Base-by-base conservation (phyloP, 2,329 filamentous ascomycete species). In the Phialophora macrospora region DNA sequence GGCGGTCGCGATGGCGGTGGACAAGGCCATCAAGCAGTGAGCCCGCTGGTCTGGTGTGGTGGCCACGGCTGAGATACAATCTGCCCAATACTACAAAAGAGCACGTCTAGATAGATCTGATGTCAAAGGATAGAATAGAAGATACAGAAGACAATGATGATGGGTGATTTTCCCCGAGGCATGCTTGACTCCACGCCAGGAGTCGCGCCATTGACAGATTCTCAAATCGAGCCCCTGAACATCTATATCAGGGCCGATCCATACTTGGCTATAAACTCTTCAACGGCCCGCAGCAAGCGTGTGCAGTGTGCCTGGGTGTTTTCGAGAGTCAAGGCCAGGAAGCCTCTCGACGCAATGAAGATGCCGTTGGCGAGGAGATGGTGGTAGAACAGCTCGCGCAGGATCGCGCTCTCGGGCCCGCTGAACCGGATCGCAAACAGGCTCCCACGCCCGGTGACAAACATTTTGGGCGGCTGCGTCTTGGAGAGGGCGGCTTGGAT, bases 281-380 rank as follows among this genome's bases (percentile, higher is more conserved):
- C 58, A 32, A 60, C 26, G 2, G 20, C 58, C 46, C 12, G 7
- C 9, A 60, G 17, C 58, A 60, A 38, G 58, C 41, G 58, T 32
- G 41, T 30, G 22, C 41, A 63, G 30, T 72, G 68, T 28, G 63
- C 66, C 32, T 71, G 62, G 0, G 63, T 68, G 61, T 72, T 63
- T 55, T 71, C 70, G 46, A 75, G 65, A 30, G 69, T 75, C 55
- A 76, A 57, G 20, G 74, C 70, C 6, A 76, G 65, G 57, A 74
- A 75, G 0, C 75, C 74, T 28, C 75, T 67, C 20, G 72, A 62
- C 5, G 74, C 74, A 38, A 76, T 69, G 55, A 69, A 73, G 49
- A 75, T 72, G 5, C 71, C 70, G 26, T 72, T 34, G 30, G 60
- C 55, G 26, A 76, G 68, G 62, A 75, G 69, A 51, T 72, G 65